Evolutionary conservation across 2,329 filamentous ascomycete genomes (phyloP).

Genomic region (Metarhizium album): DNA sequence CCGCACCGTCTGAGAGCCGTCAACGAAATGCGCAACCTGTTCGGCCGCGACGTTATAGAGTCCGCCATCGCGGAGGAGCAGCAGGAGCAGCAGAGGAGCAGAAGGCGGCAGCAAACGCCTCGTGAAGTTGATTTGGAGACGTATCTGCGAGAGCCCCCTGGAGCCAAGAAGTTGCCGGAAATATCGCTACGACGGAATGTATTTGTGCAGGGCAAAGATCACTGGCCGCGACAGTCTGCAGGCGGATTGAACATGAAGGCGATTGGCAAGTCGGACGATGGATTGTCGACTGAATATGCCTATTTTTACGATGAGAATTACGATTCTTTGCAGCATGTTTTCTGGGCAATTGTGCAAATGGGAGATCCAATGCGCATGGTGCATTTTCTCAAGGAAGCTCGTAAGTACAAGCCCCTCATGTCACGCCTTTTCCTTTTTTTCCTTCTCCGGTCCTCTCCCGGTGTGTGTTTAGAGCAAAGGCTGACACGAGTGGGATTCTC

Average conservation of each 20-base stretch:
- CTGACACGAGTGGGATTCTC: constrained; percentile 43
- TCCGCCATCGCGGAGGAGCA: constrained; percentile 40
- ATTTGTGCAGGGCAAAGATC: constrained; percentile 77
- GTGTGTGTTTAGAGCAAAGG: not conserved
- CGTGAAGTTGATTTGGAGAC: constrained; percentile 48
- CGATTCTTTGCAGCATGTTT: constrained; percentile 61
- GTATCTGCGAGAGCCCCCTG: constrained; percentile 42
- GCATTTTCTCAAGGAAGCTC: constrained; percentile 44
- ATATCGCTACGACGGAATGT: constrained; percentile 66
- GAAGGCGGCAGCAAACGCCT: constrained; percentile 22
- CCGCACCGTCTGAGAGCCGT: constrained; percentile 69
- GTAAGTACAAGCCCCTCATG: constrained; percentile 17
- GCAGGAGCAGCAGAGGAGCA: constrained; percentile 27
- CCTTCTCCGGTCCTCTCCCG: not conserved
- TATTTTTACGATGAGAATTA: constrained; percentile 70
- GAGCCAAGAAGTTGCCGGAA: constrained; percentile 52
- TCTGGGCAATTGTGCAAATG: constrained; percentile 74
- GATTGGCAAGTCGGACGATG: constrained; percentile 31
- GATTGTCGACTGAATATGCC: constrained; percentile 56
- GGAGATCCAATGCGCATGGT: constrained; percentile 75
- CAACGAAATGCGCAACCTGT: constrained; percentile 74
- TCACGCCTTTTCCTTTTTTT: not conserved
- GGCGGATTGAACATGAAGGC: constrained; percentile 76
- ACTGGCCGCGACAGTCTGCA: constrained; percentile 71
- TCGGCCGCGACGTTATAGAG: constrained; percentile 46